Evolutionary conservation across 1,284 basidiomycete genomes (phyloP).

Genomic region (Hemileia vastatrix): DNA sequence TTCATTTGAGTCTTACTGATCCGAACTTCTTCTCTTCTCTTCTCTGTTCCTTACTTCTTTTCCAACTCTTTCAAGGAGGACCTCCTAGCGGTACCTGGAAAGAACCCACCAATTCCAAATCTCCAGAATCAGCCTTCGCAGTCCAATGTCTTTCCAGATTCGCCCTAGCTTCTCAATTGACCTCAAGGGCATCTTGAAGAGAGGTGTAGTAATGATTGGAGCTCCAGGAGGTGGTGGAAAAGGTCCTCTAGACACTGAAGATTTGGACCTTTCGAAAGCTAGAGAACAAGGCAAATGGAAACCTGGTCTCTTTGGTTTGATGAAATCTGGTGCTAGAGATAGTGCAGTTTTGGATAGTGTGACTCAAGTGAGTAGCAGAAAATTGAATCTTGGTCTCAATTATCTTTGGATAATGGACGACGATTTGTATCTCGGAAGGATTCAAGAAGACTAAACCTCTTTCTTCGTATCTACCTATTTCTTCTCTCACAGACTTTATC

Average conservation of each 20-base stretch:
- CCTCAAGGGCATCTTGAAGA: slow-evolving; percentile 28
- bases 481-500: too few relatives aligned
- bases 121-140: slow-evolving; percentile 30
- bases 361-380: slow-evolving; percentile 21
- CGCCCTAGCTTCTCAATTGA: slow-evolving; percentile 30
- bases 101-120: slow-evolving; percentile 8
- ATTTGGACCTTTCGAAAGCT: slow-evolving; percentile 31
- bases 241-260: slow-evolving; percentile 27
- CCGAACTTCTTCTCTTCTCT: too few relatives aligned
- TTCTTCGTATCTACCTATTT: too few relatives aligned
- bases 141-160: slow-evolving; percentile 34
- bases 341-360: slow-evolving; percentile 30
- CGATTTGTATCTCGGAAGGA: too few relatives aligned
- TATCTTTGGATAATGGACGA: too few relatives aligned
- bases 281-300: slow-evolving; percentile 26
- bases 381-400: neutral
- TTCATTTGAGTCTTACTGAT: too few relatives aligned
- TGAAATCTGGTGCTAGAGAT: slow-evolving; percentile 25
- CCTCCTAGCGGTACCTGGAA: slow-evolving; percentile 27
- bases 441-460: too few relatives aligned
- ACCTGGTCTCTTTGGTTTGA: slow-evolving; percentile 26
- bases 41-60: too few relatives aligned
- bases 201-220: slow-evolving; percentile 29
- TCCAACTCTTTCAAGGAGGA: too few relatives aligned
- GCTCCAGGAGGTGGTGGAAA: slow-evolving; percentile 29